Evolutionary conservation across 176 grass and related monocot species (phyloP).

Genomic region (Tillandsia leiboldiana): DNA sequence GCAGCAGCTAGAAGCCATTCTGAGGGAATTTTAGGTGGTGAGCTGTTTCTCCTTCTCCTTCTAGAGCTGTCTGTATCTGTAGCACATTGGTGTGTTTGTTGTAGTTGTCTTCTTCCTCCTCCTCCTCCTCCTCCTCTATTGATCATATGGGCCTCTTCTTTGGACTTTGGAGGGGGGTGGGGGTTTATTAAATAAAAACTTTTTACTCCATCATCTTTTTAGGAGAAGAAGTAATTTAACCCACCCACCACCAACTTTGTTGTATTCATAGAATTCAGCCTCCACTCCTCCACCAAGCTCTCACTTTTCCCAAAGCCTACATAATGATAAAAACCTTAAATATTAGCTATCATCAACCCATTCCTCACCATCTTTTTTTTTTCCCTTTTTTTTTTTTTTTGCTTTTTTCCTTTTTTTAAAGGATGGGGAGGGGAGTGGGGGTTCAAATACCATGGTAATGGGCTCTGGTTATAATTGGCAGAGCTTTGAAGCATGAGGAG

Average conservation of each 20-base stretch:
- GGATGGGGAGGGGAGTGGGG: too few relatives aligned
- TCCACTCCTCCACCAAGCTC: too few relatives aligned
- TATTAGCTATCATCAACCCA: too few relatives aligned
- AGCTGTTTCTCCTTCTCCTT: background rate
- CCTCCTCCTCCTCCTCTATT: too few relatives aligned
- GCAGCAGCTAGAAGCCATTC: conserved; percentile 67
- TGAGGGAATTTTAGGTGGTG: conserved; percentile 14
- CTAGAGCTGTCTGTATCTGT: background rate
- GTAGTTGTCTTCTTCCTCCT: conserved; percentile 1
- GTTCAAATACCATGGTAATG: background rate
- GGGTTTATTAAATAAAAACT: too few relatives aligned
- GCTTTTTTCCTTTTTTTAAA: background rate
- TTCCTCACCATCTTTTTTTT: too few relatives aligned
- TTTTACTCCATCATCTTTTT: too few relatives aligned
- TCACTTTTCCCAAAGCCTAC: too few relatives aligned
- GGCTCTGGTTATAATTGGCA: background rate
- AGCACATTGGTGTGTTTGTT: background rate
- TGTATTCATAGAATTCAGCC: too few relatives aligned
- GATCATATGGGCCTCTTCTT: background rate
- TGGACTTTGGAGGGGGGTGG: background rate
- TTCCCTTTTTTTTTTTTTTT: background rate
- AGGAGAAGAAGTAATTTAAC: too few relatives aligned
- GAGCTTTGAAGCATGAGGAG: background rate
- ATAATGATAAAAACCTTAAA: too few relatives aligned
- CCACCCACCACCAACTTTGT: too few relatives aligned